Evolutionary conservation across 1,284 basidiomycete species (phyloP), one percentile per base, ranked within the genome.

Genomic region (Rugosomyces carneus): DNA sequence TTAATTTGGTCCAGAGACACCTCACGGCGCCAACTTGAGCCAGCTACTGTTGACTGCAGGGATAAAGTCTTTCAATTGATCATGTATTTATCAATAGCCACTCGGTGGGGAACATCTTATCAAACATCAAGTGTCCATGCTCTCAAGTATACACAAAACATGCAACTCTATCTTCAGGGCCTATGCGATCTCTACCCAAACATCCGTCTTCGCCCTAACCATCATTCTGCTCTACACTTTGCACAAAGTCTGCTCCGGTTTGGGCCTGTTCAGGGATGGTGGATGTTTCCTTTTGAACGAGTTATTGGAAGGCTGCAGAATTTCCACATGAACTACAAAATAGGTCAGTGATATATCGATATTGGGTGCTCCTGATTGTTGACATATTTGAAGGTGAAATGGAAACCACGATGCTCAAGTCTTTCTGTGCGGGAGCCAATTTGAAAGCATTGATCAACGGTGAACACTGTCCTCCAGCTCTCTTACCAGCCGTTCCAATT

Each of bases 201-300:
- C 5, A 42, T 36, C n/a, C n/a, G 23, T 6, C 31, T 53, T 8
- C 13, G 57, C 18, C 56, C 58, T 5, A 61, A 57, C 42, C 53
- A 65, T 24, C 64, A 68, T 43, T 49, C 57, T 21, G 59, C 61
- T 0, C 52, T 68, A n/a, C 66, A 69, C 43, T 51, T 69, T 13
- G 39, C 52, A 3, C 57, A 66, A 6, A 58, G 63, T 20, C 51
- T 68, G n/a, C 23, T 43, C 3, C 45, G 42, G 1, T 65, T 61
- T 50, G 65, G 67, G 5, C 66, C 67, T 16, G 47, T 61, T 13
- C 57, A 57, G 37, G 52, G 53, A 0, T 62, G 57, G 58, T 63
- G 60, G 58, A 50, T 50, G 5, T 64, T 60, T 46, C 52, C 53
- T 1, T 62, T 60, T 45, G 62, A 68, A 44, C 46, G 53, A 0